These are phyloP conservation scores for Fusarium xyrophilum DNA, from an alignment of 2,329 filamentous ascomycete species.

Conservation along the genomic window DNA sequence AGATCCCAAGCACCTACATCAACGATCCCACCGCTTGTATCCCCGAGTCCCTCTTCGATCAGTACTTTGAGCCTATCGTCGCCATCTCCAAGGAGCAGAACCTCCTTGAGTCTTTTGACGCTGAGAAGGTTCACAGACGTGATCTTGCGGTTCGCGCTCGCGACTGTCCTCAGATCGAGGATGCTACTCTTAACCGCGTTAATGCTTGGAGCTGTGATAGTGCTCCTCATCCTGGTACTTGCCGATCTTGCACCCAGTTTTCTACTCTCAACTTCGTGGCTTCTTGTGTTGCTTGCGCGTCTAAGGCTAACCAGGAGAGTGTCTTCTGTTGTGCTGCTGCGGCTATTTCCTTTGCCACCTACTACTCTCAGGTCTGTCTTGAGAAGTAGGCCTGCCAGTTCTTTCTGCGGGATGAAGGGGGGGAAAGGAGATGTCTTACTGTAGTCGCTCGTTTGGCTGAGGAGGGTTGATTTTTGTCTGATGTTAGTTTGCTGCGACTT, in stretches of 20 bases:
- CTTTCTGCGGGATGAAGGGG: accelerated
- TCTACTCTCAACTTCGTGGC: constrained; percentile 18
- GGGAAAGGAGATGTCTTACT: neutral
- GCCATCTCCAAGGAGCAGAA: constrained; percentile 20
- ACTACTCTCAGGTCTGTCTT: constrained; percentile 25
- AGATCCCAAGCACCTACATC: constrained; percentile 6
- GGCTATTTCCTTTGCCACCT: constrained; percentile 14
- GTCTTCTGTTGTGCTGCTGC: constrained; percentile 24
- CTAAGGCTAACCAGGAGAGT: constrained; percentile 22
- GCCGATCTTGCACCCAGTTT: constrained; percentile 21
- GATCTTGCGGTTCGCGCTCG: constrained; percentile 8
- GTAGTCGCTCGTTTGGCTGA: neutral
- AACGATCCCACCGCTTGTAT: constrained; percentile 17
- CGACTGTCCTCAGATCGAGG: constrained; percentile 13
- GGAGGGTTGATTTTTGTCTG: too few relatives aligned
- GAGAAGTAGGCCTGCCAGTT: neutral
- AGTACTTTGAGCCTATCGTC: constrained; percentile 26
- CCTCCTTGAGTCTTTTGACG: constrained; percentile 6
- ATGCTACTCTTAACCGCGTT: neutral
- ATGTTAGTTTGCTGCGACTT: accelerated
- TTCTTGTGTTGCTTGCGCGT: constrained; percentile 17
- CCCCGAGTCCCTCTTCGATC: constrained; percentile 19
- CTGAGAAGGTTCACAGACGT: neutral
- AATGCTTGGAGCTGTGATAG: constrained; percentile 14
- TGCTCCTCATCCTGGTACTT: constrained; percentile 5